These are phyloP conservation scores for Canavalia ensiformis DNA, from an alignment of 306 rosid species.

Conservation along the genomic window DNA sequence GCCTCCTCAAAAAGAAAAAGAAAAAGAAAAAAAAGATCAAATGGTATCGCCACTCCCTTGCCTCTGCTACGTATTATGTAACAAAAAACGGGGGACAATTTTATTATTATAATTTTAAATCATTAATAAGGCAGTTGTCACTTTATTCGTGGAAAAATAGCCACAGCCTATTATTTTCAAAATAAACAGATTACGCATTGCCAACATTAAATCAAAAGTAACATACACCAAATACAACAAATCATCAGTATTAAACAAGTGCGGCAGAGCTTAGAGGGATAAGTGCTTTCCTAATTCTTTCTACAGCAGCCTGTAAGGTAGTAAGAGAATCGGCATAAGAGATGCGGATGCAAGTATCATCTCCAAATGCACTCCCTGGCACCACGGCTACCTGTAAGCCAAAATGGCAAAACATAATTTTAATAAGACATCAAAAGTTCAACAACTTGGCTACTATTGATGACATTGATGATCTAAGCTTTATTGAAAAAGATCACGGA, in stretches of 20 bases:
- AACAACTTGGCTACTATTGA: neutral
- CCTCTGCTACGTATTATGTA: no score
- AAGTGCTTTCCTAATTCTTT: conserved; percentile 84
- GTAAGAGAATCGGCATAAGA: conserved; percentile 90
- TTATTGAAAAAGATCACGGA: neutral
- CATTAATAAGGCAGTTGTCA: neutral
- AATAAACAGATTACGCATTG: conserved; percentile 41
- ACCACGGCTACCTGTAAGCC: conserved; percentile 87
- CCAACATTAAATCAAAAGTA: conserved; percentile 21
- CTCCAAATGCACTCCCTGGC: conserved; percentile 94
- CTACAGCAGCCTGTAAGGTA: conserved; percentile 80
- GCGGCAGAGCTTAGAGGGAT: conserved; percentile 56
- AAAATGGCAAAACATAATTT: conserved; percentile 25
- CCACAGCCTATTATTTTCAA: conserved; percentile 36
- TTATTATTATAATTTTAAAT: neutral
- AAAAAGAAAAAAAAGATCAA: no score
- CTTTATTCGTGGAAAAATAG: conserved; percentile 18
- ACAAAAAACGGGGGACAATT: no score
- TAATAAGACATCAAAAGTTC: neutral
- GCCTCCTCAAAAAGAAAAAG: no score
- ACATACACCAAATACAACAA: conserved; percentile 40
- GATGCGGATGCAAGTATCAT: conserved; percentile 86
- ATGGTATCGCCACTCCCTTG: no score
- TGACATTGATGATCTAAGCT: neutral
- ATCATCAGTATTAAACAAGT: conserved; percentile 50